Evolutionary conservation across 176 grass and related monocot genomes (phyloP).

Genomic region (Phyllostachys edulis): DNA sequence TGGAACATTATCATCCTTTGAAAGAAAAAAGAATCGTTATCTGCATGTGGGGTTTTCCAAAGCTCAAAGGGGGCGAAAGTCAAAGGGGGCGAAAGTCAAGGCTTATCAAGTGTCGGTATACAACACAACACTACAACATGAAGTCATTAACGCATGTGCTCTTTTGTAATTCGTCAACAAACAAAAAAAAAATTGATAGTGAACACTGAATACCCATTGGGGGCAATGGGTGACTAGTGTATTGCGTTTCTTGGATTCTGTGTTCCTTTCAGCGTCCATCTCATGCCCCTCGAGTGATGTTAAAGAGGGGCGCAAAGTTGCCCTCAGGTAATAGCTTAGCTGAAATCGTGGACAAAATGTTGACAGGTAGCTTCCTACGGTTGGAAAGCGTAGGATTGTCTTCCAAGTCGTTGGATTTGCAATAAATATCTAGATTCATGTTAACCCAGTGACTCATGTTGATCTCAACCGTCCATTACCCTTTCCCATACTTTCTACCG

Average conservation of each 20-base stretch:
- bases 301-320: background rate
- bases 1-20: background rate
- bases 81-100: conserved; percentile 15
- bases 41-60: background rate
- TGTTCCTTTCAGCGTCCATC: background rate
- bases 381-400: too few species aligned
- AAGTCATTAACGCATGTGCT: background rate
- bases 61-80: background rate
- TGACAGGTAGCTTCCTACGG: background rate
- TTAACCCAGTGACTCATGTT: background rate
- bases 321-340: background rate
- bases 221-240: background rate
- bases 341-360: background rate
- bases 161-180: background rate
- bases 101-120: background rate
- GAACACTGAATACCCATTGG: background rate
- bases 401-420: background rate
- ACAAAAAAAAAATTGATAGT: too few species aligned
- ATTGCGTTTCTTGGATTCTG: background rate
- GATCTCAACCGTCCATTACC: background rate
- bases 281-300: background rate
- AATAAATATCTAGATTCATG: background rate
- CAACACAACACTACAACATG: too few species aligned
- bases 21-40: background rate
- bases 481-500: background rate